Evolutionary conservation across 352 stramenopile genomes (phyloP).

Genomic region (Phytophthora boehmeriae): DNA sequence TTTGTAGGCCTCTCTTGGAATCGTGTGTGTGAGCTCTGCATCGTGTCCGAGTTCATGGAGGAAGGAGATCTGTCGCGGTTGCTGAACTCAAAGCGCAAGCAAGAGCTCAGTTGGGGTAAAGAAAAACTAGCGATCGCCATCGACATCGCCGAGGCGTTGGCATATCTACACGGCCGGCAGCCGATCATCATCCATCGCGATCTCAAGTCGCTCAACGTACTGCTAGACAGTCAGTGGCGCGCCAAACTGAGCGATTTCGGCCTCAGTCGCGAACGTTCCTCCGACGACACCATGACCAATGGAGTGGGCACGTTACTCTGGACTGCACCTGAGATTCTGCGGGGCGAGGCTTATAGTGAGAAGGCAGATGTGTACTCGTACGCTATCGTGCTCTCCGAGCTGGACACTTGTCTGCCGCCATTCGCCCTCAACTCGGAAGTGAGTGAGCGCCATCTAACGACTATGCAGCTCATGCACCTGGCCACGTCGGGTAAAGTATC

Average conservation of each 20-base stretch:
- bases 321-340: slow-evolving; percentile 65
- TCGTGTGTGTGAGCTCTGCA: slow-evolving; percentile 53
- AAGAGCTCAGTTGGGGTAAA: slow-evolving; percentile 37
- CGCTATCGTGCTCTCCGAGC: slow-evolving; percentile 63
- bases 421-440: slow-evolving; percentile 62
- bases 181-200: slow-evolving; percentile 72
- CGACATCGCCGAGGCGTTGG: slow-evolving; percentile 62
- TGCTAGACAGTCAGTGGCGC: slow-evolving; percentile 46
- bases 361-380: slow-evolving; percentile 73
- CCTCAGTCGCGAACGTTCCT: slow-evolving; percentile 53
- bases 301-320: slow-evolving; percentile 66
- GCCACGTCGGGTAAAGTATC: slow-evolving; percentile 50
- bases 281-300: slow-evolving; percentile 71
- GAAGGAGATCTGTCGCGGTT: slow-evolving; percentile 58
- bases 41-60: slow-evolving; percentile 68
- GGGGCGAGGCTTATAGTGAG: slow-evolving; percentile 58
- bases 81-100: slow-evolving; percentile 47
- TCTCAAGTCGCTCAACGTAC: slow-evolving; percentile 71
- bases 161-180: slow-evolving; percentile 64
- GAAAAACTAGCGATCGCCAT: slow-evolving; percentile 68
- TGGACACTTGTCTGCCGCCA: slow-evolving; percentile 62
- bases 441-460: slow-evolving; percentile 42
- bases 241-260: slow-evolving; percentile 74
- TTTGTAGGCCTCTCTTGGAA: slow-evolving; percentile 72
- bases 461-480: slow-evolving; percentile 62